Evolutionary conservation across 2,329 filamentous ascomycete species (phyloP), one percentile per base, ranked within the genome.

Genomic region (Tolypocladium ophioglossoides): DNA sequence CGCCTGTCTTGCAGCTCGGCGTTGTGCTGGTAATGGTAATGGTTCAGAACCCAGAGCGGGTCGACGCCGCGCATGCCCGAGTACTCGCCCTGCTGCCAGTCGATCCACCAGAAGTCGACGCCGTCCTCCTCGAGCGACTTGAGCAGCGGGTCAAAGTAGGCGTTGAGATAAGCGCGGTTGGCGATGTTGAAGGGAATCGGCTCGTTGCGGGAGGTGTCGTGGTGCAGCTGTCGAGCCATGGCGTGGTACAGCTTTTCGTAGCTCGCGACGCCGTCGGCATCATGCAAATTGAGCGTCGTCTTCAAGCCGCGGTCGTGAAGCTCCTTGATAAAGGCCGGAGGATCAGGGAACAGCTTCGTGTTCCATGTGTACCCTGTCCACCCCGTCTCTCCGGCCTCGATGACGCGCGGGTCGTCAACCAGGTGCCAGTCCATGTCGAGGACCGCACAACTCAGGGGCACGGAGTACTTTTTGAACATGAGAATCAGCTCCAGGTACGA

Each of bases 341-440:
- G 82, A 27, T 84, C 70, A 0, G 82, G 81, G 53, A 83, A 81
- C 0, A 83, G 67, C 4, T 51, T 22, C 16, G 30, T 49, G 30
- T 58, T 58, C 58, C 56, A 57, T 9, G 52, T 57, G 37, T 57
- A 58, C 2, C 58, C 58, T 2, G 58, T 59, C 57, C 53, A 70
- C 0, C 68, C 60, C 0, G 79, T 83, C 77, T 78, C 82, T 20
- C 79, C 79, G n/a, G 73, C 73, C 52, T 70, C 65, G 12, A 64
- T 66, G n/a, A 74, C 69, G n/a, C 64, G 64, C 8, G 73, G 66
- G 12, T 76, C 74, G 2, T 73, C 63, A 1, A 83, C 79, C 46
- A 77, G 64, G 65, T 85, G 83, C 83, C 82, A 85, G 63, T 85
- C 83, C 82, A 85, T 85, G 61, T 86, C 83, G 4, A 85, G 65